Evolutionary conservation across 2,329 filamentous ascomycete genomes (phyloP), one percentile per base, ranked within the genome.

Genomic region (Lachnellula subtilissima): DNA sequence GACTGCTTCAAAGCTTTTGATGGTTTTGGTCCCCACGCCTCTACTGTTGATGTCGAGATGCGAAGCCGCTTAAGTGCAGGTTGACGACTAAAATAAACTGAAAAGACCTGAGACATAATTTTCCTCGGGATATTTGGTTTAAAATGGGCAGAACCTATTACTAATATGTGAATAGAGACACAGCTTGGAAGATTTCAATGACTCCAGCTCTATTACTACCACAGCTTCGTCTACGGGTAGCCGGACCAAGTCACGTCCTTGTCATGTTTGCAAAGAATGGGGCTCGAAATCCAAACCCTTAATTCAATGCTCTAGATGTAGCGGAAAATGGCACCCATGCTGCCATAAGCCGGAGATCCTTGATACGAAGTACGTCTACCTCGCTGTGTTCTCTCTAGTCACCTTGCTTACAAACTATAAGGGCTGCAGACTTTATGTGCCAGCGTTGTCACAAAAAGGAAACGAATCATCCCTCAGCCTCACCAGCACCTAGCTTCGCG

Each of bases 81-180:
- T 58, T 75, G 73, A 74, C 64, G 73, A 72, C 69, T 64, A 49
- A 56, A 53, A 71, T 69, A 79, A 82, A 87, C 84, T 88, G 84
- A 87, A 88, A 88, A 89, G 85, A 88, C 80, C 86, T 88, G 86
- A 89, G 78, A 76, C 56, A 54, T 61, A 48, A 47, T 46, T 45
- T n/a, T 37, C 56, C 37, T 35, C 17, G 19, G 2, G 42, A 12
- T 25, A 23, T 22, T 2, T 11, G 3, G 9, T 19, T 17, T 22
- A 19, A 8, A 4, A 19, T 12, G 17, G 14, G 5, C 4, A 37
- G 37, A 14, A 19, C 40, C 17, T 19, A 15, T 56, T 56, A 54
- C 63, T 64, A 51, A 65, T 36, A 19, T 35, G 8, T 25, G 12
- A 47, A 4, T 42, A 64, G 60, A 57, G 55, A 46, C 43, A 59